Evolutionary conservation across 2,329 filamentous ascomycete species (phyloP).

Genomic region (Colletotrichum abscissum): DNA sequence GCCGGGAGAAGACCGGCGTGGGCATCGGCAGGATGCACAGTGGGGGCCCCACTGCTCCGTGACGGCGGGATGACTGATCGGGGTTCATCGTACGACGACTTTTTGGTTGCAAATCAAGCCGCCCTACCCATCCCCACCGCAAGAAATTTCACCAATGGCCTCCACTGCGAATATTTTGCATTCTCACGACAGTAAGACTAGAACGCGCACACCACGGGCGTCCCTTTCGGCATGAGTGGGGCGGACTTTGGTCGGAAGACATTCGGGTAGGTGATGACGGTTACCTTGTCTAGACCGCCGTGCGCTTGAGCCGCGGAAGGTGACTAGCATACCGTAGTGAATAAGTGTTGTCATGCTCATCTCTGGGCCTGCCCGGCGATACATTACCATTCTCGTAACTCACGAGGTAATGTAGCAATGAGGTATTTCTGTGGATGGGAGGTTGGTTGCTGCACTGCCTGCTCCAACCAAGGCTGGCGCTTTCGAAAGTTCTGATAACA

Average conservation of each 20-base stretch:
- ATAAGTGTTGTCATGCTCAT: neutral
- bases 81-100: slow-evolving; percentile 22
- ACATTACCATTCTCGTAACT: neutral
- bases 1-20: slow-evolving; percentile 19
- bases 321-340: slow-evolving; percentile 9
- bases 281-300: neutral
- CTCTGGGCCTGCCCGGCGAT: neutral
- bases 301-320: neutral
- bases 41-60: slow-evolving; percentile 26
- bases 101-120: neutral
- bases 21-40: slow-evolving; percentile 2
- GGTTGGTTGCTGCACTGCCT: neutral
- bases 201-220: neutral
- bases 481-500: neutral
- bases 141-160: neutral
- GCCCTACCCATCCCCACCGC: slow-evolving; percentile 16
- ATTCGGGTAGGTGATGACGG: slow-evolving; percentile 15
- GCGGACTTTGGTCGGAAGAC: slow-evolving; percentile 16
- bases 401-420: slow-evolving; percentile 11
- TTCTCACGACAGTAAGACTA: neutral
- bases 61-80: slow-evolving; percentile 32
- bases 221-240: neutral
- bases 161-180: slow-evolving; percentile 7
- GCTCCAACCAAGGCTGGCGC: neutral
- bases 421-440: neutral